Evolutionary conservation across 169 alveolate species (phyloP).

Genomic region (Plasmodium sp.): DNA sequence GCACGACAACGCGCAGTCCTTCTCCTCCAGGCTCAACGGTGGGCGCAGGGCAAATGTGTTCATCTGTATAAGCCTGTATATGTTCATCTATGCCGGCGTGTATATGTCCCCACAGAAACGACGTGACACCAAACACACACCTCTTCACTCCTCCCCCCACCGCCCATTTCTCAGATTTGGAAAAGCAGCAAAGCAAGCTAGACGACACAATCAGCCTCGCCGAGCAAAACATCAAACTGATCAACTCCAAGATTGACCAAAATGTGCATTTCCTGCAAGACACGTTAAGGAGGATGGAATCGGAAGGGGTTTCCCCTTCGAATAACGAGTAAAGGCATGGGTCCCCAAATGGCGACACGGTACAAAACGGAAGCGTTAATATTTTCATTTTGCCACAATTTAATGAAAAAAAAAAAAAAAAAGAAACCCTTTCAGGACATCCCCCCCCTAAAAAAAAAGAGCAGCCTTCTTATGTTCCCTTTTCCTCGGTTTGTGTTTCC

Average conservation of each 20-base stretch:
- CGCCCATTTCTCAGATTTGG: constrained; percentile 24
- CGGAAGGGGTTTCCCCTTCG: not conserved
- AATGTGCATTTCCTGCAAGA: constrained; percentile 48
- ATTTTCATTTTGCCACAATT: not conserved
- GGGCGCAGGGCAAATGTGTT: not conserved
- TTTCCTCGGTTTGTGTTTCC: not conserved
- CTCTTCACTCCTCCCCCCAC: not conserved
- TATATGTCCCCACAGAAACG: not conserved
- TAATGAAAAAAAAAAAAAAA: not conserved
- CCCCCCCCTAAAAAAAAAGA: not conserved
- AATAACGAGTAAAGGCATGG: not conserved
- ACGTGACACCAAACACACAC: not conserved
- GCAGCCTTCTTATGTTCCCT: not conserved
- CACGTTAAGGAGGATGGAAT: constrained; percentile 33
- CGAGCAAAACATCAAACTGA: constrained; percentile 20
- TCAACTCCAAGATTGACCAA: constrained; percentile 41
- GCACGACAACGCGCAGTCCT: constrained; percentile 70
- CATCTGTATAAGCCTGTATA: not conserved
- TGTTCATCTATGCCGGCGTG: not conserved
- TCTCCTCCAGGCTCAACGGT: constrained; percentile 63
- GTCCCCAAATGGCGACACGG: not conserved
- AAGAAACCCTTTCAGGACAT: not conserved
- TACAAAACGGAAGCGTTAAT: not conserved
- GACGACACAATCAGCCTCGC: constrained; percentile 37
- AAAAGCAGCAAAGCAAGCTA: constrained; percentile 52